phyloP scores from a whole-genome alignment of 345 rosid genomes.

The Salix viminalis region DNA sequence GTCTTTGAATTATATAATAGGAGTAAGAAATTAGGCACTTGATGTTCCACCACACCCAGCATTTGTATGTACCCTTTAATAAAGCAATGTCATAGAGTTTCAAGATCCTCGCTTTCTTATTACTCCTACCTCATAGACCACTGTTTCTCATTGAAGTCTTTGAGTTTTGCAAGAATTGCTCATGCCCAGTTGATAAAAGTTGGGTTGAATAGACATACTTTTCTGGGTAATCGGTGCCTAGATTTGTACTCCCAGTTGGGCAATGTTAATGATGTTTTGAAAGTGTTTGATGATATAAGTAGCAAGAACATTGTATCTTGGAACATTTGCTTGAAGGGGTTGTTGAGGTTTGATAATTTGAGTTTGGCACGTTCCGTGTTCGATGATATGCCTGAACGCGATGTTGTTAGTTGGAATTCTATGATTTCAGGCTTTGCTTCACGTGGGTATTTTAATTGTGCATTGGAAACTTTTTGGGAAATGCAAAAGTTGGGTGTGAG shows the following conservation, averaged over 20 bases:
- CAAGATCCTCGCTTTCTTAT: conserved; percentile 30
- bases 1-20: not conserved
- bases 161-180: conserved; percentile 26
- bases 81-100: conserved; percentile 37
- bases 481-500: conserved; percentile 46
- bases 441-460: conserved; percentile 33
- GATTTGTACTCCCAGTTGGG: conserved; percentile 54
- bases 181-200: conserved; percentile 62
- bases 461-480: conserved; percentile 37
- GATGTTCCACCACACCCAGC: not conserved
- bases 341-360: conserved; percentile 25
- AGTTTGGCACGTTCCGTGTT: conserved; percentile 38
- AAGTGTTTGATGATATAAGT: conserved; percentile 42
- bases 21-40: not conserved
- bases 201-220: conserved; percentile 46
- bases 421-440: conserved; percentile 52
- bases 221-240: conserved; percentile 64
- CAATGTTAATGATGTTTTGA: conserved; percentile 32
- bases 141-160: conserved; percentile 38
- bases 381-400: conserved; percentile 63
- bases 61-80: conserved; percentile 42
- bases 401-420: conserved; percentile 70
- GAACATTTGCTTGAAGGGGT: conserved; percentile 56
- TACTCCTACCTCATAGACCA: conserved; percentile 40
- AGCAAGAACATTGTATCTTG: conserved; percentile 51